phyloP scores from a whole-genome alignment of 2,329 filamentous ascomycete species.

The Pyrenophora graminea region DNA sequence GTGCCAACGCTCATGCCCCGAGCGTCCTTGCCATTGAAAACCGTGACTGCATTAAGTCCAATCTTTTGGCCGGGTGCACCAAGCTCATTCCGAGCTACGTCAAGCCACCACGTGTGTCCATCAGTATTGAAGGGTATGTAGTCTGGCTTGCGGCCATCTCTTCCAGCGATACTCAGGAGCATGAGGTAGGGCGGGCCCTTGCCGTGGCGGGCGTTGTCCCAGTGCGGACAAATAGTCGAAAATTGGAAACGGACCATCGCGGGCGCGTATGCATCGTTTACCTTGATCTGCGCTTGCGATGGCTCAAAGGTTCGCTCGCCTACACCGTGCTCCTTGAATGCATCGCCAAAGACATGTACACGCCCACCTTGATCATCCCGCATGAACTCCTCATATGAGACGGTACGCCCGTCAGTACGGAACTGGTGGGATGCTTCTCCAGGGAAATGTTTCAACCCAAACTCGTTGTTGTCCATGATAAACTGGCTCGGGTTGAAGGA shows the following conservation, averaged over 20 bases:
- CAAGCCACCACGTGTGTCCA: constrained; percentile 79
- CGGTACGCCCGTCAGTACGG: constrained; percentile 68
- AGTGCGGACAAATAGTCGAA: constrained; percentile 78
- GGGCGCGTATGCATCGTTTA: constrained; percentile 54
- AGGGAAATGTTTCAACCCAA: constrained; percentile 82
- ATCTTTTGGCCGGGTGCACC: constrained; percentile 60
- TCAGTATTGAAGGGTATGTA: constrained; percentile 72
- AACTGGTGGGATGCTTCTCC: constrained; percentile 70
- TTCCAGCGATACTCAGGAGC: constrained; percentile 63
- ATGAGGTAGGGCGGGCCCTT: constrained; percentile 69
- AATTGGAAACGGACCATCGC: constrained; percentile 75
- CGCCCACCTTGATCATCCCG: constrained; percentile 58
- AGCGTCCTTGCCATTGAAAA: constrained; percentile 55
- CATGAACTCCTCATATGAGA: constrained; percentile 83
- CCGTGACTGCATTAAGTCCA: constrained; percentile 65
- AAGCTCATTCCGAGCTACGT: constrained; percentile 63
- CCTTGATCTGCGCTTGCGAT: constrained; percentile 61
- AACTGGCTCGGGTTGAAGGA: constrained; percentile 65
- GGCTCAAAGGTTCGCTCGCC: constrained; percentile 66
- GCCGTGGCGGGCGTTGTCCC: constrained; percentile 72
- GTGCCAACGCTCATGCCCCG: constrained; percentile 54
- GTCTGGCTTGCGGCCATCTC: constrained; percentile 71
- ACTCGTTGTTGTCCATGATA: constrained; percentile 72
- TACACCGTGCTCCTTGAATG: constrained; percentile 53
- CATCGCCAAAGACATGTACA: constrained; percentile 42